These are phyloP conservation scores for Chlamydomonas schloesseri DNA, from an alignment of 139 green algal genomes.

Conservation along the genomic window DNA sequence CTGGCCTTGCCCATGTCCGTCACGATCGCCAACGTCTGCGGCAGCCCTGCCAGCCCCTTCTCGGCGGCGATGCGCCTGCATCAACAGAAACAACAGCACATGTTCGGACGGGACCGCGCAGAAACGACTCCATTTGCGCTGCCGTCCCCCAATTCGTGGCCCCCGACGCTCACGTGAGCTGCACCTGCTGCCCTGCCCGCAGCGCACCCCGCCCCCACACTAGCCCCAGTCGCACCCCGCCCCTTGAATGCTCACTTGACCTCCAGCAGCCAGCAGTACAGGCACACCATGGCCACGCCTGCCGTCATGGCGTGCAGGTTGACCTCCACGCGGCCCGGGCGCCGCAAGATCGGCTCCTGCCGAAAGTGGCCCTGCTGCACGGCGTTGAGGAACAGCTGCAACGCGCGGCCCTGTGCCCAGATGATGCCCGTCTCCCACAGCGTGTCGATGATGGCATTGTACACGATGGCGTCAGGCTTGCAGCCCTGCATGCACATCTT, in stretches of 20 bases:
- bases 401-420: constrained; percentile 74
- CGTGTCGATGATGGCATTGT: constrained; percentile 88
- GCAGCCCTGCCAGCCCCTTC: constrained; percentile 43
- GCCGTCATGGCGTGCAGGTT: constrained; percentile 90
- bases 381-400: constrained; percentile 66
- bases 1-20: constrained; percentile 72
- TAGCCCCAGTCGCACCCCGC: not conserved
- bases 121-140: no score
- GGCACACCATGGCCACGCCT: constrained; percentile 85
- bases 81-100: not conserved
- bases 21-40: constrained; percentile 55
- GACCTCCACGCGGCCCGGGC: constrained; percentile 60
- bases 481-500: constrained; percentile 72
- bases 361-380: constrained; percentile 66
- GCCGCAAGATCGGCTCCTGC: constrained; percentile 51
- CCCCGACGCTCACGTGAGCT: no score
- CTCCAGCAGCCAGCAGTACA: constrained; percentile 82
- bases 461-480: constrained; percentile 86
- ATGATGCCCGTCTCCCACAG: constrained; percentile 88
- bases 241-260: constrained; percentile 60
- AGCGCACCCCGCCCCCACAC: no score
- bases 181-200: no score
- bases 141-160: no score
- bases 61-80: constrained; percentile 50
- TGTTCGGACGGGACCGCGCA: no score